Percentiles rank a stretch among this genome's conserved stretches.
Conservation (phyloP, 2,329 filamentous ascomycete species). For the Aspergillus sojae region DNA sequence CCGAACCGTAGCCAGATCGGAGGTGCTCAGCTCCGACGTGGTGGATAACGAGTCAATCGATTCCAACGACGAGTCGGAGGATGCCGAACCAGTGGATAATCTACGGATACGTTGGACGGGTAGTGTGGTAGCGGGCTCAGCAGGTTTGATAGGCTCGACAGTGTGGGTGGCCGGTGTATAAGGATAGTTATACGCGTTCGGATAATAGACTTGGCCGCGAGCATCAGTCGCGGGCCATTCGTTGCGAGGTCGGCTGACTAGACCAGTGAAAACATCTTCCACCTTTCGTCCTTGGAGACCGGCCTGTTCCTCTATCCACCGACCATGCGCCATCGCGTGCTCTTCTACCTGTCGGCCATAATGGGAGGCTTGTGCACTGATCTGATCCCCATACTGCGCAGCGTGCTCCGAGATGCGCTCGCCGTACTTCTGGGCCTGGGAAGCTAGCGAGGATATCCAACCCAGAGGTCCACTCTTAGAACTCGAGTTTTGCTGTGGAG, state of each 20-base stretch:
- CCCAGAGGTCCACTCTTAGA: constrained; percentile 32
- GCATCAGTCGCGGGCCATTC: constrained; percentile 20
- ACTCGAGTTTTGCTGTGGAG: constrained; percentile 23
- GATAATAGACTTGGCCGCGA: constrained; percentile 18
- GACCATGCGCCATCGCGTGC: constrained; percentile 39
- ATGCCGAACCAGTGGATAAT: constrained; percentile 31
- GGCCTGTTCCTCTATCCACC: constrained; percentile 43
- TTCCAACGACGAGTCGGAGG: constrained; percentile 38
- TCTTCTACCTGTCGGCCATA: constrained; percentile 44
- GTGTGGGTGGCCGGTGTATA: not conserved
- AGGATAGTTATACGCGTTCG: constrained; percentile 14
- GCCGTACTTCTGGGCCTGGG: constrained; percentile 44
- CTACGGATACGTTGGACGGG: constrained; percentile 28
- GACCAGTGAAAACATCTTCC: constrained; percentile 23
- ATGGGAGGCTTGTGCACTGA: constrained; percentile 37
- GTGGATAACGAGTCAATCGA: constrained; percentile 43
- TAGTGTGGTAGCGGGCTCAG: constrained; percentile 5
- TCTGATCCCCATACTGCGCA: constrained; percentile 35
- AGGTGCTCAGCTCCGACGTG: constrained; percentile 38
- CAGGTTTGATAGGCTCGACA: not conserved
- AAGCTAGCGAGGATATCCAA: constrained; percentile 39
- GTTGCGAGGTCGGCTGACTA: constrained; percentile 14
- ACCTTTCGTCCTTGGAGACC: constrained; percentile 31
- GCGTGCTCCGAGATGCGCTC: constrained; percentile 41
- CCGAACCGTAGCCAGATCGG: constrained; percentile 40